Evolutionary conservation across 768 basidiomycete genomes (phyloP), one percentile per base, ranked within the genome.

Genomic region (Boletales sp.): DNA sequence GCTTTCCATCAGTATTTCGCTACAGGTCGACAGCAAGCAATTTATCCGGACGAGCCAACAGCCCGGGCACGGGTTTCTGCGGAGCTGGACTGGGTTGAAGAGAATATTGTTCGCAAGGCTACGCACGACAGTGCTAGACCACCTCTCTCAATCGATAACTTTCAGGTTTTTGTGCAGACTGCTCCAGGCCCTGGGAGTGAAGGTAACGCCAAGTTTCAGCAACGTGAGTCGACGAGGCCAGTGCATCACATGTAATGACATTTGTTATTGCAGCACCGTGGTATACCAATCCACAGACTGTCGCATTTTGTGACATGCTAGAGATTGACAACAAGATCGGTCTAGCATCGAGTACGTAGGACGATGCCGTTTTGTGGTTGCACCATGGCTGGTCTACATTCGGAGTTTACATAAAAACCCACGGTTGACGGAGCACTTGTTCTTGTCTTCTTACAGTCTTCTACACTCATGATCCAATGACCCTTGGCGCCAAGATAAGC

Each of bases 201-300:
- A 57, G 71, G 74, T 17, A 61, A 59, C 21, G 60, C 65, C 44
- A 75, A 76, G 48, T 58, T 68, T 66, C 46, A 62, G 43, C 64
- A 68, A 58, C 72, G 72, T 75, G 57, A 68, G 74, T 67, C 17
- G 45, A 44, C 7, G 17, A 38, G 17, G n/a, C 21, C 28, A 32
- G 36, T 44, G 44, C 4, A 13, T 43, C 14, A 2, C 32, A 21
- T 28, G 4, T 33, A 31, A 40, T 59, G 46, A 44, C 48, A 42
- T 49, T 28, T 42, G 21, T 21, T 21, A 21, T 53, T 50, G 10
- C 62, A 94, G 90, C 85, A 21, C 78, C 80, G 2, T 80, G 78
- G 73, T 94, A 90, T 65, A 80, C 84, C 21, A 95, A 94, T 60
- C 87, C 91, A 25, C 94, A 98, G 63, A 98, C 94, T 1, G 82